These are phyloP conservation scores for Candida ponderosae DNA, from an alignment of 805 yeast genomes.

Conservation along the genomic window DNA sequence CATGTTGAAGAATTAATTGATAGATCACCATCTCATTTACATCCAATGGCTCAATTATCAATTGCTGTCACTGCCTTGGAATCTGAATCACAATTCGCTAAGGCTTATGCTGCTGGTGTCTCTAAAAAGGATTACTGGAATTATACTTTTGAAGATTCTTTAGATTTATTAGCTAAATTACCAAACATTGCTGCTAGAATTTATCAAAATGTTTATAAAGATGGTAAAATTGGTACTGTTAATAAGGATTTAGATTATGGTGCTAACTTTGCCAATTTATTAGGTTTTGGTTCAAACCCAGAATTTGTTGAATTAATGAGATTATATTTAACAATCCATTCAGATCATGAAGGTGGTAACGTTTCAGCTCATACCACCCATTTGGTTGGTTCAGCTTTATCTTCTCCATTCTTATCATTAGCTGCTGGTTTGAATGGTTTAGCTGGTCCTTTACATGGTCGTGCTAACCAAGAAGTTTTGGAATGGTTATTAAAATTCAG, in stretches of 20 bases:
- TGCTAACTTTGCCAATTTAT: conserved; percentile 56
- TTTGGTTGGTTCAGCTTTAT: conserved; percentile 73
- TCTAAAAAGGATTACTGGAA: conserved; percentile 70
- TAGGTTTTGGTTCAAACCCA: conserved; percentile 44
- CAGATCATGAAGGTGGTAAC: conserved; percentile 82
- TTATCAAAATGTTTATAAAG: conserved; percentile 52
- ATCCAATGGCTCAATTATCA: conserved; percentile 80
- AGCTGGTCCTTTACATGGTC: conserved; percentile 83
- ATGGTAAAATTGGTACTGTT: conserved; percentile 49
- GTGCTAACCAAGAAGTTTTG: conserved; percentile 81
- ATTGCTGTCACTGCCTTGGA: conserved; percentile 71
- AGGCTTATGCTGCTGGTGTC: conserved; percentile 64
- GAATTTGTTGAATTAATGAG: conserved; percentile 68
- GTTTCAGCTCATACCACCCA: conserved; percentile 80
- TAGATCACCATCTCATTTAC: conserved; percentile 58
- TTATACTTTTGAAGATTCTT: conserved; percentile 62
- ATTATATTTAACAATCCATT: conserved; percentile 66
- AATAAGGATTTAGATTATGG: conserved; percentile 59
- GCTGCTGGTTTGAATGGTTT: conserved; percentile 77
- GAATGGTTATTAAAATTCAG: conserved; percentile 63
- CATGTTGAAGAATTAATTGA: conserved; percentile 54
- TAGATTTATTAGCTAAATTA: conserved; percentile 62
- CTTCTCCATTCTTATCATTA: conserved; percentile 68
- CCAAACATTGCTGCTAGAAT: conserved; percentile 72
- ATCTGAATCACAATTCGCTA: conserved; percentile 63